Evolutionary conservation across 768 basidiomycete genomes (phyloP), one percentile per base, ranked within the genome.

Genomic region (Amanita brunnescens): DNA sequence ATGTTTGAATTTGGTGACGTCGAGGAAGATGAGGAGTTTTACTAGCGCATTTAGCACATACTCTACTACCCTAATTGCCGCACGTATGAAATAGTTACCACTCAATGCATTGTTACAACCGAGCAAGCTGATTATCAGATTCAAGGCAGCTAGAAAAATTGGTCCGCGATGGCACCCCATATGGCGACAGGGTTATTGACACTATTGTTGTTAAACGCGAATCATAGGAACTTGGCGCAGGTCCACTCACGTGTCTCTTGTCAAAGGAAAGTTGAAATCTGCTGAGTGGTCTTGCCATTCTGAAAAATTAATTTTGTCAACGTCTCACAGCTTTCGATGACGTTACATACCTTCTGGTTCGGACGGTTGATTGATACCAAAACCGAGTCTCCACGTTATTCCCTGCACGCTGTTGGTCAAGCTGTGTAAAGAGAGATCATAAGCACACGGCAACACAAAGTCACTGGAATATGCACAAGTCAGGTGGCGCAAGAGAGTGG

Each of bases 1-100:
- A 90, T 91, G 79, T 93, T 88, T 61, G 91, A 93, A 69, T 87
- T 88, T 62, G 91, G 91, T n/a, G 90, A 92, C 64, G 75, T 91
- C 10, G 88, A 89, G 57, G 89, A 91, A 62, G 89, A 91, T 51
- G 85, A 91, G 53, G 47, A 48, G 9, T 18, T 34, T 29, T 34
- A 33, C 38, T 37, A 54, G 44, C 45, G 13, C 9, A 12, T 12
- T 8, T 43, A 51, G 13, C 34, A 29, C 23, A 32, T 20, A 29
- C 3, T 24, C 42, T 29, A 29, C 14, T 18, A 43, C 20, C 33
- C 6, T 50, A 8, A n/a, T 29, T n/a, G 6, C n/a, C 24, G 12
- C 42, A 44, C 16, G n/a, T 43, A 24, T 29, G 23, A n/a, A 43
- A 13, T 16, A 29, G 24, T 21, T 26, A 24, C 26, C 29, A 29